Conservation (phyloP, 768 basidiomycete genomes). For the Panus rudis region DNA sequence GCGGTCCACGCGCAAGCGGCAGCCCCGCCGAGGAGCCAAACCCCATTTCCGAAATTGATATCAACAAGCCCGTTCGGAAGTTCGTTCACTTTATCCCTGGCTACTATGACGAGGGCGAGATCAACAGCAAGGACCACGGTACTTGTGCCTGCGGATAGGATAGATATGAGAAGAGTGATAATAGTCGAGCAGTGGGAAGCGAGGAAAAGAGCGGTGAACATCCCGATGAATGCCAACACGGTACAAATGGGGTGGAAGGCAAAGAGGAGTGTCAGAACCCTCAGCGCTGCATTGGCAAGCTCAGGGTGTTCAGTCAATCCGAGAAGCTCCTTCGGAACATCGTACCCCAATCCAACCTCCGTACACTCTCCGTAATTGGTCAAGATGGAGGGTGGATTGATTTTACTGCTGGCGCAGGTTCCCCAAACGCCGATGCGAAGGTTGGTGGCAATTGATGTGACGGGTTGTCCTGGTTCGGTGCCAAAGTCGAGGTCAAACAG, state of each 20-base stretch:
- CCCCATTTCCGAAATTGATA: constrained; percentile 54
- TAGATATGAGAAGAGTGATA: constrained; percentile 50
- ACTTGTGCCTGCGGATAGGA: constrained; percentile 48
- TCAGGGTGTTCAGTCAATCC: constrained; percentile 36
- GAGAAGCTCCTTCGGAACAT: constrained; percentile 36
- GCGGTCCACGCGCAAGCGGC: constrained; percentile 52
- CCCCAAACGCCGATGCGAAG: constrained; percentile 82
- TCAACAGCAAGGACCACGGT: constrained; percentile 56
- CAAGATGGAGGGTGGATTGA: constrained; percentile 31
- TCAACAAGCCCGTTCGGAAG: constrained; percentile 34
- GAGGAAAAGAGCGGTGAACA: constrained; percentile 51
- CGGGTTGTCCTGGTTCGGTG: constrained; percentile 28
- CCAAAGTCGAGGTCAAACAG: constrained; percentile 41
- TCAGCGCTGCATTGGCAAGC: constrained; percentile 41
- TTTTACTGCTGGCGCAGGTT: constrained; percentile 46
- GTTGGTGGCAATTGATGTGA: constrained; percentile 48
- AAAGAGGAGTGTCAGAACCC: constrained; percentile 41
- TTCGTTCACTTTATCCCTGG: constrained; percentile 35
- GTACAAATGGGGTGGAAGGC: constrained; percentile 64
- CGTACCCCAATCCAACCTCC: constrained; percentile 64
- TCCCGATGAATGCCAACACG: constrained; percentile 47
- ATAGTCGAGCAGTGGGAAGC: constrained; percentile 50
- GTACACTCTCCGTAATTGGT: constrained; percentile 44
- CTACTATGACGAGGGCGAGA: constrained; percentile 51
- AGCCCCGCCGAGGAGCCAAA: constrained; percentile 63